Base-by-base conservation (phyloP, 2,329 filamentous ascomycete genomes). In the Myriosclerotinia scirpicola region DNA sequence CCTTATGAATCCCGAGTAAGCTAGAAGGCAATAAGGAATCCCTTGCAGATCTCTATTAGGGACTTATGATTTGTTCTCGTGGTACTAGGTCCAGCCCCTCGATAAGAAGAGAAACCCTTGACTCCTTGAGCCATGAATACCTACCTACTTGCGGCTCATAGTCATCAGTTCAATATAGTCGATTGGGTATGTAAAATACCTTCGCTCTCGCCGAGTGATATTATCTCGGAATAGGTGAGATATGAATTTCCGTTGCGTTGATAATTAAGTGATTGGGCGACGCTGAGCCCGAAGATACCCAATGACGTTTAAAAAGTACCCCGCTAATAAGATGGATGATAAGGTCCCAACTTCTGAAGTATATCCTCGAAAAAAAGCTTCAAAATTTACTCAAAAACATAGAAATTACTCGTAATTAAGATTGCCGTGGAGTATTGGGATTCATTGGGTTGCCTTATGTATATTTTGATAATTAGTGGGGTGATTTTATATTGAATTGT, bases 251-350 rank as follows among this genome's bases (percentile, higher is more conserved):
- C 38, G 38, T 40, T 40, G 11, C 4, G 11, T 40, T 40, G 11
- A 3, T 17, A 40, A 14, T 59, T 59, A 36, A 50, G 30, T 38
- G 56, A 60, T 60, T 60, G 58, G 58, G 58, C 58, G 14, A 26
- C 30, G 14, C 34, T 38, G 58, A 38, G 58, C 58, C 58, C 22
- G 44, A 48, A 60, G 44, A 60, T 60, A 60, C 58, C 58, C 58
- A 60, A 60, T 60, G 58, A 60, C 44, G 56, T 50, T 60, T 22
- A 4, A 12, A 12, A 26, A 60, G 30, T 17, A 50, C 58, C 58
- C 58, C 58, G 58, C 58, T 44, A 38, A 38, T 60, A 48, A 22
- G 14, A 34, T 34, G 42, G 26, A 36, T 48, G 42, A 48, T 48
- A 36, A 60, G 30, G 15, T n/a, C 36, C 15, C 54, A 42, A 11